Evolutionary conservation across 441 rosid genomes (phyloP).

Genomic region (Bruguiera hainesii): DNA sequence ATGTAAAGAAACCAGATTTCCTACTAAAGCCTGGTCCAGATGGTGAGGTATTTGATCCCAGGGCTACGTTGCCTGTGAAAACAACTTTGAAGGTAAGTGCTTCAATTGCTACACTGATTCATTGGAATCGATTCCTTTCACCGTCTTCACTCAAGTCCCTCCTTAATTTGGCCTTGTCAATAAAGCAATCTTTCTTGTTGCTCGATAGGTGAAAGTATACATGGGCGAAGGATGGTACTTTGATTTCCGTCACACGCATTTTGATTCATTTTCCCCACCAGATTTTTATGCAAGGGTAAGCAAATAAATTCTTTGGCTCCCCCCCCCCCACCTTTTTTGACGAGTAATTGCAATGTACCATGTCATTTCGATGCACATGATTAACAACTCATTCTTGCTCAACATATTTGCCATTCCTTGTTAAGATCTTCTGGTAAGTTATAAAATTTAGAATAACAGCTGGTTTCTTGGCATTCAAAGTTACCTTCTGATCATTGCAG

Average conservation of each 20-base stretch:
- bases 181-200: constrained; percentile 1
- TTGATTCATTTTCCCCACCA: constrained; percentile 80
- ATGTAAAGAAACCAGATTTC: constrained; percentile 72
- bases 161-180: background rate
- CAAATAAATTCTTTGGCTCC: background rate
- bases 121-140: background rate
- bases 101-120: background rate
- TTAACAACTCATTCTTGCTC: background rate
- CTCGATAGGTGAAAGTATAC: constrained; percentile 58
- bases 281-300: constrained; percentile 77
- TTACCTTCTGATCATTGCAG: background rate
- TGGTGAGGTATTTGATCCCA: constrained; percentile 65
- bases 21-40: constrained; percentile 42
- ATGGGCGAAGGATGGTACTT: constrained; percentile 92
- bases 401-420: background rate
- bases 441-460: background rate
- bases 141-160: background rate
- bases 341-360: background rate
- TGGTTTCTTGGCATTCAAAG: background rate
- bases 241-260: constrained; percentile 77
- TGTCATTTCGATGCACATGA: background rate
- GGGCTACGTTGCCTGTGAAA: constrained; percentile 36
- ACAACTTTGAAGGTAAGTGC: constrained; percentile 61
- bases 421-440: background rate
- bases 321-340: background rate